A percentile compares a stretch with the other conserved stretches of the same genome.
These are phyloP conservation scores for Rhizophlyctis rosea DNA, from an alignment of 192 early-diverging fungal species.

Conservation along the genomic window DNA sequence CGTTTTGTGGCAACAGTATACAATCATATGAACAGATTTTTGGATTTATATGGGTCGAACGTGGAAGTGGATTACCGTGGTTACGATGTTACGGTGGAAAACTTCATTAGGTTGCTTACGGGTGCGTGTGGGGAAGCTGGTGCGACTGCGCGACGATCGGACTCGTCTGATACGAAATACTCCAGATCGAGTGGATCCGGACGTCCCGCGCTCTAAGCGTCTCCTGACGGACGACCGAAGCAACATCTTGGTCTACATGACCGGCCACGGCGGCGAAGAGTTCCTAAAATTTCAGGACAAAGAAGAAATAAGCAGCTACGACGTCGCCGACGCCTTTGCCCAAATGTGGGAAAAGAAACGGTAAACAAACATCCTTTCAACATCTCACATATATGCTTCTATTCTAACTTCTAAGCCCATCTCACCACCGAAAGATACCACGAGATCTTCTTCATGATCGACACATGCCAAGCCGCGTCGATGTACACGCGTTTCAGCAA, in stretches of 20 bases:
- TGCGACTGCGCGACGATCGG: background rate
- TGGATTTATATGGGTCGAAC: slow-evolving; percentile 95
- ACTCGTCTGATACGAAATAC: slow-evolving; percentile 1
- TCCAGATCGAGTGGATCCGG: slow-evolving; percentile 73
- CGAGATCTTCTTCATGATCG: slow-evolving; percentile 98
- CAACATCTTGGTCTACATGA: slow-evolving; percentile 97
- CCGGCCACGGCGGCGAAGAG: slow-evolving; percentile 97
- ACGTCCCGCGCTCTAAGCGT: slow-evolving; percentile 92
- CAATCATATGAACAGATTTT: slow-evolving; percentile 74
- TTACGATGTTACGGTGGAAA: slow-evolving; percentile 98
- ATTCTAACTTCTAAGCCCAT: background rate
- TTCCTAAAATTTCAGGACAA: slow-evolving; percentile 99
- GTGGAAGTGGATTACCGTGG: slow-evolving; percentile 99
- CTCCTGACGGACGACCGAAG: slow-evolving; percentile 93
- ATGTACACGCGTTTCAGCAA: slow-evolving; percentile 81
- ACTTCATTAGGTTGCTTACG: slow-evolving; percentile 93
- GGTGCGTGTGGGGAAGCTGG: slow-evolving; percentile 25
- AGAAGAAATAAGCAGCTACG: slow-evolving; percentile 94
- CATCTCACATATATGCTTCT: background rate
- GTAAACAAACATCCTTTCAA: slow-evolving; percentile 36
- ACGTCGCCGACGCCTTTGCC: slow-evolving; percentile 93
- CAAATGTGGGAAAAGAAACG: slow-evolving; percentile 97
- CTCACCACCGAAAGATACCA: slow-evolving; percentile 62
- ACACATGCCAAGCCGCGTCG: slow-evolving; percentile 98
- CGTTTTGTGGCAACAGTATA: slow-evolving; percentile 88